Conservation (phyloP, 2,329 filamentous ascomycete species). For the Pseudohalonectria lignicola region DNA sequence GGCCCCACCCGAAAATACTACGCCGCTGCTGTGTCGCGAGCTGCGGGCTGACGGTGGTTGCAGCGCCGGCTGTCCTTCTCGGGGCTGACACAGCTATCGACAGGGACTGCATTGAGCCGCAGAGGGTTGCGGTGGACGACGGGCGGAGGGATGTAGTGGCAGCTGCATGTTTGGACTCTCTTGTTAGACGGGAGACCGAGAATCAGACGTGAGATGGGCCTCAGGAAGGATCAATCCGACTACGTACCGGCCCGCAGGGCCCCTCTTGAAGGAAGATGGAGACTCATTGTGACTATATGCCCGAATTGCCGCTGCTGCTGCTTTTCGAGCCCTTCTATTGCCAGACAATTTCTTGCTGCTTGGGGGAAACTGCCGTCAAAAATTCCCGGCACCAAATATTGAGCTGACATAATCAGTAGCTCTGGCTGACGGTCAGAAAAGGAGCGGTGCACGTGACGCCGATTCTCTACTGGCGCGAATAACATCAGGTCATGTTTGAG, state of each 20-base stretch:
- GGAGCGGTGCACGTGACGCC: not conserved
- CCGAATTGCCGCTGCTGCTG: not conserved
- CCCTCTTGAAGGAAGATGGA: slow-evolving; percentile 52
- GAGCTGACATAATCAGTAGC: slow-evolving; percentile 1
- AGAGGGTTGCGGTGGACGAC: slow-evolving; percentile 8
- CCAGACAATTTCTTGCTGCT: too few relatives aligned
- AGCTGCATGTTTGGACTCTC: not conserved
- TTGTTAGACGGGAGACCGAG: not conserved
- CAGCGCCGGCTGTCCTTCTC: too few relatives aligned
- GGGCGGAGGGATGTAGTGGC: not conserved
- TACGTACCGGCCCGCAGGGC: slow-evolving; percentile 46
- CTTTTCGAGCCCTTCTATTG: too few relatives aligned
- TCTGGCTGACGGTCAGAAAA: not conserved
- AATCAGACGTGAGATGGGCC: not conserved
- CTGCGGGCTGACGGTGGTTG: too few relatives aligned
- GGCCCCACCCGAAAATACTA: slow-evolving; percentile 5
- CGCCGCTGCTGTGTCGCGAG: not conserved
- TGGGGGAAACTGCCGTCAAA: too few relatives aligned
- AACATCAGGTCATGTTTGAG: slow-evolving; percentile 5
- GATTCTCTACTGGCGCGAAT: not conserved
- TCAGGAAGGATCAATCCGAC: not conserved
- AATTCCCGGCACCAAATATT: too few relatives aligned
- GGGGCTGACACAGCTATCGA: slow-evolving; percentile 4
- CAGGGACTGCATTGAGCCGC: slow-evolving; percentile 12
- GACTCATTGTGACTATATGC: slow-evolving; percentile 42